A percentile compares a stretch with the other conserved stretches of the same genome.
These are phyloP conservation scores for Lasiodiplodia theobromae DNA, from an alignment of 2,329 filamentous ascomycete genomes.

Conservation along the genomic window DNA sequence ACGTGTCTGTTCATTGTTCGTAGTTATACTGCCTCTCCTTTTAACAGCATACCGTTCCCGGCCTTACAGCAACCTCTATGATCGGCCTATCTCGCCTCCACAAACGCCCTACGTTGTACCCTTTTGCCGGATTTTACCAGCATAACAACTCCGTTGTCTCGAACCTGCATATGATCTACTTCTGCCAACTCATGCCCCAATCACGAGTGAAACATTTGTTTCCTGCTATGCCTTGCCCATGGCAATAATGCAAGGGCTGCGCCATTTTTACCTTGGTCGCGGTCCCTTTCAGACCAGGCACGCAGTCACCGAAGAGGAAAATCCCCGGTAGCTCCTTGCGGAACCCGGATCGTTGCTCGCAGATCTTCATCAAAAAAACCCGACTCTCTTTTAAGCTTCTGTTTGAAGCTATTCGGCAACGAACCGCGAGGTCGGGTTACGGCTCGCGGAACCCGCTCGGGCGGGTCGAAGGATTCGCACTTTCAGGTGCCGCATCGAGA, in stretches of 20 bases:
- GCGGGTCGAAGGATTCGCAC: background rate
- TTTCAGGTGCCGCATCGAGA: background rate
- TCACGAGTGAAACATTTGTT: background rate
- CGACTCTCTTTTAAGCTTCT: background rate
- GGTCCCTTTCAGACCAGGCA: background rate
- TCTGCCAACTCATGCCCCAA: background rate
- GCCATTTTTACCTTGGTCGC: background rate
- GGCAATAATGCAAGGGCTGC: background rate
- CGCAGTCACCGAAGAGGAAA: background rate
- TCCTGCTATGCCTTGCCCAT: background rate
- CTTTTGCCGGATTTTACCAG: background rate
- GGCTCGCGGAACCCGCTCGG: background rate
- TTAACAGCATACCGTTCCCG: background rate
- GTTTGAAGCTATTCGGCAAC: background rate
- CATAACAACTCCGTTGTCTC: background rate
- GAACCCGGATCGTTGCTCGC: background rate
- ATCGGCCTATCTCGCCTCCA: background rate
- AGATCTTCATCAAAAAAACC: background rate
- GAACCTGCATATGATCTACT: background rate
- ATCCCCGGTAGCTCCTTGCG: background rate
- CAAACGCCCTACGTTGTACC: background rate
- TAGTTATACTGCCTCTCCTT: background rate
- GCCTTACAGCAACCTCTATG: background rate
- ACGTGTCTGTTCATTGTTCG: conserved; percentile 5
- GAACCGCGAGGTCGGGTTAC: background rate